These are phyloP conservation scores for Ustilago loliicola DNA, from an alignment of 1,284 basidiomycete genomes.

Conservation along the genomic window DNA sequence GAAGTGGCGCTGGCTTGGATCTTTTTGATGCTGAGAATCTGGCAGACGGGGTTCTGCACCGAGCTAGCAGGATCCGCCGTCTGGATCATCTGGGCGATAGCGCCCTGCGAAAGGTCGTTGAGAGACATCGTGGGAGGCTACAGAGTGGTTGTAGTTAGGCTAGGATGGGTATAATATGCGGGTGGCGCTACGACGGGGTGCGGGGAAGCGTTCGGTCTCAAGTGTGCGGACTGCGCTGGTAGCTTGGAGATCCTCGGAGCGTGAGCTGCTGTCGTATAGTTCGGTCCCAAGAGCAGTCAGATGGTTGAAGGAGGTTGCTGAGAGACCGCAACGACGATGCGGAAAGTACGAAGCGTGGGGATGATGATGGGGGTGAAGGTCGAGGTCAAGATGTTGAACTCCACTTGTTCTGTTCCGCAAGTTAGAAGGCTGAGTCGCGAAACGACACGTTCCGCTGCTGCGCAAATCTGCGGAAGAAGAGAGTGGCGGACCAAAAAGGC, in stretches of 20 bases:
- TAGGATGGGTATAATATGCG: background rate
- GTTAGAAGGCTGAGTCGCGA: slow-evolving; percentile 41
- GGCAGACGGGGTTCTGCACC: slow-evolving; percentile 63
- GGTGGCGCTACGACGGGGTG: background rate
- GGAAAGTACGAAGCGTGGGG: background rate
- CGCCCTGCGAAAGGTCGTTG: slow-evolving; percentile 60
- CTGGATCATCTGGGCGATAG: slow-evolving; percentile 63
- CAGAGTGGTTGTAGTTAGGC: background rate
- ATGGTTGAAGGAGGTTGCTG: background rate
- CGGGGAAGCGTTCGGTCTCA: background rate
- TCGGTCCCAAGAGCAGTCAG: background rate
- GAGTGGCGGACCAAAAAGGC: slow-evolving; percentile 21
- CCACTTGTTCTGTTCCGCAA: slow-evolving; percentile 30
- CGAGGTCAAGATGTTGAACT: slow-evolving; percentile 9
- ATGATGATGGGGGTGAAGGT: background rate
- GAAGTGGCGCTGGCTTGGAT: slow-evolving; percentile 55
- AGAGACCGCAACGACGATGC: slow-evolving; percentile 3
- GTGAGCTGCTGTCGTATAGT: background rate
- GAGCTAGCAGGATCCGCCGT: slow-evolving; percentile 50
- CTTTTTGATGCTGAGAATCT: slow-evolving; percentile 69
- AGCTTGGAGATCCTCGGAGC: background rate
- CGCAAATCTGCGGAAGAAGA: slow-evolving; percentile 10
- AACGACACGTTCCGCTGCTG: slow-evolving; percentile 17
- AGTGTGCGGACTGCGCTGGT: background rate
- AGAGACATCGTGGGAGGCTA: slow-evolving; percentile 39